Evolutionary conservation across 2,329 filamentous ascomycete species (phyloP).

Genomic region (Penicillium sp.): DNA sequence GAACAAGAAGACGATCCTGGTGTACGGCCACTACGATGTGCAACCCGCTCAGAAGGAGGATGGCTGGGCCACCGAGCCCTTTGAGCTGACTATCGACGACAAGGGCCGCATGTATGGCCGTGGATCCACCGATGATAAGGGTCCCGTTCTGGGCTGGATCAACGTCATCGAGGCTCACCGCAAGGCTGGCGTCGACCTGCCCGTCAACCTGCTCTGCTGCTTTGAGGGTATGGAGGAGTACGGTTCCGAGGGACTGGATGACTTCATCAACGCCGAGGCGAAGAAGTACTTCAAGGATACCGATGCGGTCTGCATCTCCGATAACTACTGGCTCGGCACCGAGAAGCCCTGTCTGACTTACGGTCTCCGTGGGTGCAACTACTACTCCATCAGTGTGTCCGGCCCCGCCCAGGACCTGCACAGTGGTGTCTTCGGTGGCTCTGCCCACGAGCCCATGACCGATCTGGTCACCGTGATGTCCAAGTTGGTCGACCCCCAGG

Average conservation of each 20-base stretch:
- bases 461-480: slow-evolving; percentile 79
- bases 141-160: slow-evolving; percentile 91
- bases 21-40: slow-evolving; percentile 98
- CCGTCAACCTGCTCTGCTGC: slow-evolving; percentile 97
- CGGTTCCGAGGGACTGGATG: slow-evolving; percentile 91
- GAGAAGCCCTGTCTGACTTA: slow-evolving; percentile 98
- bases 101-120: slow-evolving; percentile 95
- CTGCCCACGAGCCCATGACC: slow-evolving; percentile 97
- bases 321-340: slow-evolving; percentile 99
- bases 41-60: slow-evolving; percentile 91
- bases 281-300: slow-evolving; percentile 93
- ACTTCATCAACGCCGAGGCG: slow-evolving; percentile 84
- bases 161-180: slow-evolving; percentile 98
- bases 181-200: slow-evolving; percentile 88
- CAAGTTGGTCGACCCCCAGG: slow-evolving; percentile 78
- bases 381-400: slow-evolving; percentile 87
- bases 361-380: slow-evolving; percentile 93
- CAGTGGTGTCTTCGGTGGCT: slow-evolving; percentile 93
- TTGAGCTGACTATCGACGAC: slow-evolving; percentile 77
- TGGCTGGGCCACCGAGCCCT: slow-evolving; percentile 93
- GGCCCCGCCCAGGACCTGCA: slow-evolving; percentile 92
- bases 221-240: slow-evolving; percentile 99
- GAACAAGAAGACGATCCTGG: slow-evolving; percentile 88
- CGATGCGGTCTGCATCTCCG: slow-evolving; percentile 95
- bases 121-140: slow-evolving; percentile 95